Conservation (phyloP, 805 yeast genomes). For the Naumovozyma baii region DNA sequence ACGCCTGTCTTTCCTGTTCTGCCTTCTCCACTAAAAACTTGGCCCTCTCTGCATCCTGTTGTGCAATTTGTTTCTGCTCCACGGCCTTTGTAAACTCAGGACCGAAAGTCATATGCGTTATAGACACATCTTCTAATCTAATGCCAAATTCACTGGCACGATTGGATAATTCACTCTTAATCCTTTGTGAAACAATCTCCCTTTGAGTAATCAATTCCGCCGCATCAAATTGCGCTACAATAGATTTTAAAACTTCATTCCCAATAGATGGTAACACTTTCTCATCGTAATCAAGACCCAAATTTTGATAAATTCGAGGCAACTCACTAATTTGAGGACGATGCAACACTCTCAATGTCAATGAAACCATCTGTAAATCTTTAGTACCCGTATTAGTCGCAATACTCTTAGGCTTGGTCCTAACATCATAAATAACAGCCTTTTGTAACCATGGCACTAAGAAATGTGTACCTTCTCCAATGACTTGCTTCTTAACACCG, state of each 20-base stretch:
- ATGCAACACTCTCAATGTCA: constrained; percentile 86
- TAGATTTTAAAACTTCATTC: constrained; percentile 79
- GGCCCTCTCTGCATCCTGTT: constrained; percentile 98
- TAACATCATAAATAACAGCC: constrained; percentile 82
- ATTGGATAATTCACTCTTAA: constrained; percentile 71
- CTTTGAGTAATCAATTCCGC: constrained; percentile 96
- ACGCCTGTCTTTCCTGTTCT: constrained; percentile 93
- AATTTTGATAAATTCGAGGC: constrained; percentile 80
- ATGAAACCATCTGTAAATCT: constrained; percentile 89
- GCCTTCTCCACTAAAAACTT: constrained; percentile 88
- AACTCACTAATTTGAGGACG: constrained; percentile 80
- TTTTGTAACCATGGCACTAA: constrained; percentile 92
- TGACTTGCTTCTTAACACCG: constrained; percentile 81
- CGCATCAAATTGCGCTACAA: constrained; percentile 91
- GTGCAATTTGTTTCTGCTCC: constrained; percentile 97
- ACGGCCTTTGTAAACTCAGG: constrained; percentile 95
- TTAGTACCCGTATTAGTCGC: constrained; percentile 94
- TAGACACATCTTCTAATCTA: constrained; percentile 90
- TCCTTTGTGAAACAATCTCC: constrained; percentile 84
- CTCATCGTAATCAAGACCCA: constrained; percentile 93
- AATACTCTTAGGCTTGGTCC: constrained; percentile 91
- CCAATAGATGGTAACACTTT: constrained; percentile 88
- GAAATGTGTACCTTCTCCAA: constrained; percentile 96
- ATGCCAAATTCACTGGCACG: constrained; percentile 87
- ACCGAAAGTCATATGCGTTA: constrained; percentile 96